Base-by-base conservation (phyloP, 495 filamentous ascomycete genomes). In the Xylaria grammica region DNA sequence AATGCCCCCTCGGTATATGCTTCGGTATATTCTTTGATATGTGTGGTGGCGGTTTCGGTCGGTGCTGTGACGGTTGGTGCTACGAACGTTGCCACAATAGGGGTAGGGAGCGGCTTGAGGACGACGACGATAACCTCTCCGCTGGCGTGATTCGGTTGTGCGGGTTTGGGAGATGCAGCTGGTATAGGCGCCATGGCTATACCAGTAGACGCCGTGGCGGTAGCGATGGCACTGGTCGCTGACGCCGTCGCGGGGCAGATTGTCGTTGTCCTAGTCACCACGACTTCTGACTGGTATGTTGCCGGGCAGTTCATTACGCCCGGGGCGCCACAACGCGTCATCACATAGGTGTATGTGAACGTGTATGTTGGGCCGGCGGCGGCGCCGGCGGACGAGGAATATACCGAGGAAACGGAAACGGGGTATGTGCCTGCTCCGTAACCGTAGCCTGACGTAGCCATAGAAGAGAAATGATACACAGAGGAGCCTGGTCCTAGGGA, bases 271-370 rank as follows among this genome's bases (percentile, higher is more conserved):
- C 58, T n/a, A 0, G 67, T 69, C 24, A 66, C 67, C 44, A 66
- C 54, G 3, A 71, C 54, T 56, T 71, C 65, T 3, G 42, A 64
- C 30, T 71, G 62, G 29, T 62, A 62, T 26, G 64, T 64, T 6
- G 70, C 68, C 20, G 72, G 72, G 45, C 72, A 72, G 59, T 75
- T 65, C 22, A 72, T 57, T 9, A 70, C 72, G 22, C 60, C 59
- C 2, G 68, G 53, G 10, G 63, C 58, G 15, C 46, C 66, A 52
- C 72, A 75, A 54, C 57, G 56, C 7, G 70, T 72, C 51, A 72
- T 65, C 0, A 68, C 71, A 45, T 67, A 42, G 17, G 49, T 44
- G 50, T 67, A 60, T 11, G 42, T 57, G 44, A 44, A 57, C 13
- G 46, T 63, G 20, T 63, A 66, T 2, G 27, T 34, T 36, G 55